Evolutionary conservation across 2,329 filamentous ascomycete genomes (phyloP).

Genomic region (Fusarium robinianum): DNA sequence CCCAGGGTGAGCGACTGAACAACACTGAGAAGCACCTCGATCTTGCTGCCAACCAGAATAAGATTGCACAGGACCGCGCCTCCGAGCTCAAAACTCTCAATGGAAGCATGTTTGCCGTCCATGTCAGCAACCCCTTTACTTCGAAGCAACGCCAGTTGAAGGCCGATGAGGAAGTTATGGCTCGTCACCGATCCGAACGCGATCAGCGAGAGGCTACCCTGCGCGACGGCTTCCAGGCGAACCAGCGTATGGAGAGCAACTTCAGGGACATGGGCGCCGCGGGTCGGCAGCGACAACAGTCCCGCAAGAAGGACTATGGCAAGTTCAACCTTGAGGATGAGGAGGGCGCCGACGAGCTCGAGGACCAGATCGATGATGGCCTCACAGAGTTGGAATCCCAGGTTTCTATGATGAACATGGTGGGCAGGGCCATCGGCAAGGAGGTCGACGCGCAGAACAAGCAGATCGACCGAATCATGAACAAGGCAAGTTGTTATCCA

Average conservation of each 20-base stretch:
- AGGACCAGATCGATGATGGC: conserved; percentile 60
- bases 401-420: conserved; percentile 71
- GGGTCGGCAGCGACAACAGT: conserved; percentile 37
- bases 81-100: conserved; percentile 85
- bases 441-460: conserved; percentile 80
- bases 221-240: conserved; percentile 53
- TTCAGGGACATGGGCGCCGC: conserved; percentile 49
- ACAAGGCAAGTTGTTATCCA: conserved; percentile 62
- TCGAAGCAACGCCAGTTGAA: conserved; percentile 65
- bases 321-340: conserved; percentile 82
- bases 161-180: conserved; percentile 70
- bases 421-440: conserved; percentile 73
- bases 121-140: conserved; percentile 79
- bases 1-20: conserved; percentile 79
- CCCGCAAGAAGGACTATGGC: conserved; percentile 48
- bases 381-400: conserved; percentile 70
- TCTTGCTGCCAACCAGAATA: conserved; percentile 74
- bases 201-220: conserved; percentile 68
- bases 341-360: conserved; percentile 54
- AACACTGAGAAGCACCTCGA: conserved; percentile 85
- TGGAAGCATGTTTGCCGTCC: conserved; percentile 86
- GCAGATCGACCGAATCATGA: conserved; percentile 73
- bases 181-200: conserved; percentile 68
- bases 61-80: conserved; percentile 77
- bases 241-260: conserved; percentile 58